A percentile compares a stretch with the other conserved stretches of the same genome.
phyloP scores from a whole-genome alignment of 805 yeast genomes.

The Nakazawaea anatomiae region DNA sequence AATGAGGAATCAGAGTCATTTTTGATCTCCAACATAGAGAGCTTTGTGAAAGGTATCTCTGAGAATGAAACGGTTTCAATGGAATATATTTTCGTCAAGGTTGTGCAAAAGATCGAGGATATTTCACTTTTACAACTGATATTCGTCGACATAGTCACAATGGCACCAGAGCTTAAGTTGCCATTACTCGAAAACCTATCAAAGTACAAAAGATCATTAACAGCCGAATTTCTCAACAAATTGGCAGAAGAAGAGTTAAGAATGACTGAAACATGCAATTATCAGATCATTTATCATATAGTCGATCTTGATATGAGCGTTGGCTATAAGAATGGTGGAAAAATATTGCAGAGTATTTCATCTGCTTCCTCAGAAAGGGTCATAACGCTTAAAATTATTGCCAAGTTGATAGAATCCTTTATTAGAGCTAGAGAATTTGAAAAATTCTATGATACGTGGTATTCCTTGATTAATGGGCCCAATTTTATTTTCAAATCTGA shows the following conservation, averaged over 20 bases:
- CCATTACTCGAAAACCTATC: constrained; percentile 40
- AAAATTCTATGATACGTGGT: constrained; percentile 44
- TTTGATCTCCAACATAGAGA: constrained; percentile 25
- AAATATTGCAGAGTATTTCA: constrained; percentile 19
- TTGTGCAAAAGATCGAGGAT: constrained; percentile 25
- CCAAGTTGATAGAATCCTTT: constrained; percentile 38
- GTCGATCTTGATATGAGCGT: constrained; percentile 53
- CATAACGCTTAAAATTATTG: constrained; percentile 16
- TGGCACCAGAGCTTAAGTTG: constrained; percentile 35
- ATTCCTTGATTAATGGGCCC: constrained; percentile 11
- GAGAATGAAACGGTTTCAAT: constrained; percentile 12
- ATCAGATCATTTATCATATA: constrained; percentile 41
- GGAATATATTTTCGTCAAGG: constrained; percentile 21
- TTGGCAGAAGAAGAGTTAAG: constrained; percentile 29
- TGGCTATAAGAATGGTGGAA: constrained; percentile 38
- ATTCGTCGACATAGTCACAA: constrained; percentile 34
- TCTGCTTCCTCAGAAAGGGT: not conserved
- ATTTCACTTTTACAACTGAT: constrained; percentile 40
- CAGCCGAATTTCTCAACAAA: constrained; percentile 42
- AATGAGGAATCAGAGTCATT: constrained; percentile 17
- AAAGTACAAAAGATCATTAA: constrained; percentile 43
- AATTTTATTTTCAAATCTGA: constrained; percentile 17
- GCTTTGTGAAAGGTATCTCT: constrained; percentile 21
- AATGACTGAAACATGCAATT: constrained; percentile 23
- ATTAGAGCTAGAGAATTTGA: constrained; percentile 53